Evolutionary conservation across 305 asterid species (phyloP).

Genomic region (Withania somnifera): DNA sequence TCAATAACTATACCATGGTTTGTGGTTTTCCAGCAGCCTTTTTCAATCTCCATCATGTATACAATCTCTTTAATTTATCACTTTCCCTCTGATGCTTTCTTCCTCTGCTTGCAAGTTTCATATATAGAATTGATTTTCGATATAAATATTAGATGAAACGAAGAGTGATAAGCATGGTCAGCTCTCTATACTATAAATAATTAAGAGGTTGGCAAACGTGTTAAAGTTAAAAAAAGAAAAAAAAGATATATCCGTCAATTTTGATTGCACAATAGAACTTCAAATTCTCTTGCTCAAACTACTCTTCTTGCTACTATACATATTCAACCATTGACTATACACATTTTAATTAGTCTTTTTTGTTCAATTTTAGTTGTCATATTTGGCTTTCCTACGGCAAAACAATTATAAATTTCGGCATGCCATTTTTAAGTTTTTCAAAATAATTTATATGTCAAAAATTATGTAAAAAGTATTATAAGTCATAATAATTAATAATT

Average conservation of each 20-base stretch:
- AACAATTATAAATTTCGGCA: no score
- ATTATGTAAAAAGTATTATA: no score
- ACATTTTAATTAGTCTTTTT: not conserved
- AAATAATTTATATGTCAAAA: no score
- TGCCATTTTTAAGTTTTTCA: no score
- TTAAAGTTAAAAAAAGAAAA: no score
- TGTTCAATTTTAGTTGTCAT: no score
- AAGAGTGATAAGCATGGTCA: not conserved
- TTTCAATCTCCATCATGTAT: constrained; percentile 56
- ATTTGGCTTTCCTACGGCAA: no score
- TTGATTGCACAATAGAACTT: not conserved
- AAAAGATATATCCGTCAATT: not conserved
- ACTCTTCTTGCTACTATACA: not conserved
- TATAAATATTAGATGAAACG: not conserved
- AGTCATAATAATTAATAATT: no score
- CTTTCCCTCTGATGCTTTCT: not conserved
- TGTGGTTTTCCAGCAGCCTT: constrained; percentile 47
- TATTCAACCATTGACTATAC: not conserved
- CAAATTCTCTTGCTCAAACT: not conserved
- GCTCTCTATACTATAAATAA: not conserved
- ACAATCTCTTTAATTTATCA: not conserved
- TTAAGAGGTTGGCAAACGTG: no score
- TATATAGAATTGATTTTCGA: not conserved
- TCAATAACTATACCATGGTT: constrained; percentile 53
- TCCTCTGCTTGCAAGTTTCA: not conserved